Conservation (phyloP, 1,284 basidiomycete species). For the Athelia psychrophila region DNA sequence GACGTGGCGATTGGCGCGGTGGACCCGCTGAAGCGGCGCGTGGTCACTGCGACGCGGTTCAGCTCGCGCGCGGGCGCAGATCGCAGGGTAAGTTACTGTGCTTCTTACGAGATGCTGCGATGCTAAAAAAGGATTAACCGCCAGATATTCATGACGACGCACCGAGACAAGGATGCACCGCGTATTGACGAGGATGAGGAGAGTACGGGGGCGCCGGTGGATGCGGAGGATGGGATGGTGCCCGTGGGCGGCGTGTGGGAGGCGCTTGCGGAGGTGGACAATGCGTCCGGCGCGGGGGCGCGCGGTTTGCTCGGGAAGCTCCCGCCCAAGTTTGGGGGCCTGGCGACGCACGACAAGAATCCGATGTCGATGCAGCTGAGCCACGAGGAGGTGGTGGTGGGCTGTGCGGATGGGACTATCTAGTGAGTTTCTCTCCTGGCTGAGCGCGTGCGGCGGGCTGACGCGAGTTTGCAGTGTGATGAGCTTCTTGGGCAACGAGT, state of each 20-base stretch:
- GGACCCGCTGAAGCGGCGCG: slow-evolving; percentile 75
- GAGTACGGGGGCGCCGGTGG: slow-evolving; percentile 19
- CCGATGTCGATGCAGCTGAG: slow-evolving; percentile 87
- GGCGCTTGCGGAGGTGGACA: slow-evolving; percentile 45
- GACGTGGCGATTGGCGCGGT: slow-evolving; percentile 82
- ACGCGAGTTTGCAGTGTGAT: slow-evolving; percentile 39
- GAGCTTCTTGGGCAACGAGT: slow-evolving; percentile 56
- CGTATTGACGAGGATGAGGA: slow-evolving; percentile 26
- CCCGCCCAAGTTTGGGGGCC: slow-evolving; percentile 64
- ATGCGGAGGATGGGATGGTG: slow-evolving; percentile 60
- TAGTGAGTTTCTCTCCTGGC: slow-evolving; percentile 53
- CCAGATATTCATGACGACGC: slow-evolving; percentile 79
- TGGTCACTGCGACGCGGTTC: slow-evolving; percentile 84
- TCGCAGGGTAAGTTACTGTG: slow-evolving; percentile 52
- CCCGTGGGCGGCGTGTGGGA: slow-evolving; percentile 69
- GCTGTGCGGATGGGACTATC: slow-evolving; percentile 85
- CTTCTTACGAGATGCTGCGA: slow-evolving; percentile 1
- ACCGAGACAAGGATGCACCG: slow-evolving; percentile 50
- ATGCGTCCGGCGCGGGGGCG: slow-evolving; percentile 29
- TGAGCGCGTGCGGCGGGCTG: slow-evolving; percentile 3
- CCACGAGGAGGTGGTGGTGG: slow-evolving; percentile 83
- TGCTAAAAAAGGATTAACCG: slow-evolving; percentile 4
- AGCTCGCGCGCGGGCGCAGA: slow-evolving; percentile 79
- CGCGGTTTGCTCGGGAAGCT: slow-evolving; percentile 59
- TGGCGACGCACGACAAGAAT: slow-evolving; percentile 82